These are phyloP conservation scores for Ramaria rubella DNA, from an alignment of 768 basidiomycete species.

Conservation along the genomic window DNA sequence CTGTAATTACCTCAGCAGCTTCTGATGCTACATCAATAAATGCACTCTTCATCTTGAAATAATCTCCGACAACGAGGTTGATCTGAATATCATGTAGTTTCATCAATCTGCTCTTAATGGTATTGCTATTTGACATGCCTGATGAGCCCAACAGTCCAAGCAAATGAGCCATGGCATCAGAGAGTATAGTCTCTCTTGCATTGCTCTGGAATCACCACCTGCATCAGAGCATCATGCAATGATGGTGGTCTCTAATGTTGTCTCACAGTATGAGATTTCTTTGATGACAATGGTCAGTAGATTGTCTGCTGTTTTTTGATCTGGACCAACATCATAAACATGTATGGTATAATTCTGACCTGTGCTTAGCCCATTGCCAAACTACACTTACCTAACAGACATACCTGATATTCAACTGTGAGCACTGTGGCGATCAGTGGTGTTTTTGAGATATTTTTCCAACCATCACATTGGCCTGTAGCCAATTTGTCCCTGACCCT, in stretches of 20 bases:
- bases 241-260: constrained; percentile 17
- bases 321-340: neutral
- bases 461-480: too few species aligned
- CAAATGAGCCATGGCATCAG: neutral
- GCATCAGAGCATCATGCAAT: neutral
- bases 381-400: too few species aligned
- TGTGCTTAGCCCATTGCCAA: too few species aligned
- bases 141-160: constrained; percentile 17
- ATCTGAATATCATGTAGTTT: constrained; percentile 19
- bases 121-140: constrained; percentile 13
- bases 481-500: too few species aligned
- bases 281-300: constrained; percentile 17
- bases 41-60: constrained; percentile 15
- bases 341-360: neutral
- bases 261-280: constrained; percentile 20
- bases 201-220: constrained; percentile 21
- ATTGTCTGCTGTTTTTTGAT: neutral
- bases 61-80: constrained; percentile 33
- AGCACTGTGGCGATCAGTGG: too few species aligned
- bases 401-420: too few species aligned
- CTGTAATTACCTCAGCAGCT: constrained; percentile 22
- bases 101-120: neutral
- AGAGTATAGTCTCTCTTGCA: constrained; percentile 8
- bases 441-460: too few species aligned
- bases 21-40: constrained; percentile 17